These are phyloP conservation scores for Pharnaceum exiguum DNA, from an alignment of 148 eudicot genomes.

Conservation along the genomic window DNA sequence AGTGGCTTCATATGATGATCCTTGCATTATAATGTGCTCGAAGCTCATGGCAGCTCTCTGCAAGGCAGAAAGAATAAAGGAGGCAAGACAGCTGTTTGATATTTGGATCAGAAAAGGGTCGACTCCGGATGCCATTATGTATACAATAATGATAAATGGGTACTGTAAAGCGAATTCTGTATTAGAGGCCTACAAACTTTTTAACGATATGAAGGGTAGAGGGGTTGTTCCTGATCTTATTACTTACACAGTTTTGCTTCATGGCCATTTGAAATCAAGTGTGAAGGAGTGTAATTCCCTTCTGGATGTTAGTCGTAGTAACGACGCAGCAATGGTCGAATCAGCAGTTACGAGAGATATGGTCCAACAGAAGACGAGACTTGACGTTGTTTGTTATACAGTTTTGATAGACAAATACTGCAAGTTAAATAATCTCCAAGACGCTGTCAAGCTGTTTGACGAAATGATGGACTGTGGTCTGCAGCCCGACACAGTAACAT, in stretches of 20 bases:
- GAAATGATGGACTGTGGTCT: slow-evolving; percentile 52
- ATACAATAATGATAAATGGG: slow-evolving; percentile 60
- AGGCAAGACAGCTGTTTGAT: slow-evolving; percentile 42
- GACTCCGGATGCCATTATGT: slow-evolving; percentile 42
- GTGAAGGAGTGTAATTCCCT: slow-evolving; percentile 10
- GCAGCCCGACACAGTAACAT: slow-evolving; percentile 41
- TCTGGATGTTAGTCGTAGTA: slow-evolving; percentile 2
- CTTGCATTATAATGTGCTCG: slow-evolving; percentile 32
- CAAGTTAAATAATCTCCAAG: slow-evolving; percentile 38
- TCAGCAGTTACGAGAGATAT: slow-evolving; percentile 27
- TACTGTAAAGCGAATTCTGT: slow-evolving; percentile 38
- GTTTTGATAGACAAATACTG: slow-evolving; percentile 37
- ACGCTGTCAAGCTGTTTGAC: slow-evolving; percentile 35
- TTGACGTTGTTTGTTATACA: slow-evolving; percentile 39
- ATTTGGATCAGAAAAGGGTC: slow-evolving; percentile 34
- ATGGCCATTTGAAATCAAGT: slow-evolving; percentile 33
- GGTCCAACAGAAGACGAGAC: slow-evolving; percentile 26
- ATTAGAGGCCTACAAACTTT: slow-evolving; percentile 38
- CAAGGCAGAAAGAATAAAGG: slow-evolving; percentile 41
- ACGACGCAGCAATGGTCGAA: slow-evolving; percentile 10
- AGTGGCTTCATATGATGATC: slow-evolving; percentile 21
- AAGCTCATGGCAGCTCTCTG: slow-evolving; percentile 43
- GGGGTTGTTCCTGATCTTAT: slow-evolving; percentile 50
- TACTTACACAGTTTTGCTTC: slow-evolving; percentile 52
- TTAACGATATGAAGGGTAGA: slow-evolving; percentile 41